Base-by-base conservation (phyloP, 805 yeast genomes). In the Candida berthetii region DNA sequence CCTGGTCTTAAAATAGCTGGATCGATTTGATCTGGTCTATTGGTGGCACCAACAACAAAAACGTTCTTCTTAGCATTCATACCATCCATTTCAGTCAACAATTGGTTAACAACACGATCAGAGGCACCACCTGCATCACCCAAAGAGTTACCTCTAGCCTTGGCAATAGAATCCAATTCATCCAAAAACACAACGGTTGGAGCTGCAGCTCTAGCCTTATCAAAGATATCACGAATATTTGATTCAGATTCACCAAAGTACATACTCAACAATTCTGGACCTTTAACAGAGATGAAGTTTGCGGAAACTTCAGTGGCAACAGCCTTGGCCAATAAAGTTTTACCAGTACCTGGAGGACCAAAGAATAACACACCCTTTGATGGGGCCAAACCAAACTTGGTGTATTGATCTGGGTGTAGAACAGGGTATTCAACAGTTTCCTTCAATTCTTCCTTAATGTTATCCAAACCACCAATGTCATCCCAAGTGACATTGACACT, bases 281-380 rank as follows among this genome's bases (percentile, higher is more conserved):
- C 97, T 71, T 89, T 89, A 41, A 91, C 98, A 38, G 96, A 85
- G 53, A 93, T 93, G 70, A 93, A 93, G 67, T 93, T 93, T 29
- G 99, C 99, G 48, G 96, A 86, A 31, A 93, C 98, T 66, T 93
- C 99, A 38, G 98, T 93, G 38, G 99, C 99, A 54, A 93, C 98
- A 42, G 99, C 99, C 71, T 93, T 93, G 37, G 99, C 99, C 58
- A 93, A 76, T 60, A 93, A 72, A 4, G 99, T 93, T 72, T 93
- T 93, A 89, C 99, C 99, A 46, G 98, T 93, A 85, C 99, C 99
- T 46, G 99, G 99, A 41, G 99, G 99, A 55, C 99, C 99, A 65
- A 85, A 93, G 76, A 93, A 93, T 64, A 93, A 74, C 52, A 93
- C 99, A 72, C 99, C 99, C 70, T 91, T 90, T 33, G 99, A 82